Conservation (phyloP, 257 asterid genomes). For the Solanum acaule region DNA sequence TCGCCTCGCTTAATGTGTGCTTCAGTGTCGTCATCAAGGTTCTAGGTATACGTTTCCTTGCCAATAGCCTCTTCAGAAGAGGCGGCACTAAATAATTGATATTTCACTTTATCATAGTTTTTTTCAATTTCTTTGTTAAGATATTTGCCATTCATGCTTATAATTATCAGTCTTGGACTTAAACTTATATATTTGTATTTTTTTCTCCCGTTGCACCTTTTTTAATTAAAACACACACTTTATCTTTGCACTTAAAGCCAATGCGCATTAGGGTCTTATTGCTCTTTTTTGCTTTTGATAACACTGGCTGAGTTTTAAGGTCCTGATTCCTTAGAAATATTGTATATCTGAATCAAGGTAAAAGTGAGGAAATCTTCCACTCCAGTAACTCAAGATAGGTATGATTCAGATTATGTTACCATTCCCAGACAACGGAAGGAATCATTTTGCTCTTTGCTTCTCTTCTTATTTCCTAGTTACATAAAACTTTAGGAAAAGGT, state of each 20-base stretch:
- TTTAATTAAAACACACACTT: background rate
- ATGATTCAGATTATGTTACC: background rate
- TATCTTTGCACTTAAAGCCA: background rate
- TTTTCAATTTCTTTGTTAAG: background rate
- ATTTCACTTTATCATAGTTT: background rate
- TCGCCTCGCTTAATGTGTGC: background rate
- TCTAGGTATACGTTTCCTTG: background rate
- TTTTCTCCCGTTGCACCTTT: background rate
- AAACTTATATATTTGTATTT: background rate
- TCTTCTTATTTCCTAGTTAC: background rate
- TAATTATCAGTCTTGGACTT: background rate
- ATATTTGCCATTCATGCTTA: background rate
- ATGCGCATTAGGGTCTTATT: background rate
- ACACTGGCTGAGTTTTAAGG: background rate
- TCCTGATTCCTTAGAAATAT: background rate
- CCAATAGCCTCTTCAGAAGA: background rate
- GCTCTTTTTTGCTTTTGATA: background rate
- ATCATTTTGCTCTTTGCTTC: background rate
- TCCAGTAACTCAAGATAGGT: background rate
- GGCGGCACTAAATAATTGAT: background rate
- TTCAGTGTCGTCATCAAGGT: background rate
- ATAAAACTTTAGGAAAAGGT: background rate
- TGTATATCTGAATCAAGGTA: background rate
- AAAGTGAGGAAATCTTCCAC: background rate
- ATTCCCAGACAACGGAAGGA: background rate